phyloP scores from a whole-genome alignment of 352 stramenopile species.

The Halophytophthora batemanensis region DNA sequence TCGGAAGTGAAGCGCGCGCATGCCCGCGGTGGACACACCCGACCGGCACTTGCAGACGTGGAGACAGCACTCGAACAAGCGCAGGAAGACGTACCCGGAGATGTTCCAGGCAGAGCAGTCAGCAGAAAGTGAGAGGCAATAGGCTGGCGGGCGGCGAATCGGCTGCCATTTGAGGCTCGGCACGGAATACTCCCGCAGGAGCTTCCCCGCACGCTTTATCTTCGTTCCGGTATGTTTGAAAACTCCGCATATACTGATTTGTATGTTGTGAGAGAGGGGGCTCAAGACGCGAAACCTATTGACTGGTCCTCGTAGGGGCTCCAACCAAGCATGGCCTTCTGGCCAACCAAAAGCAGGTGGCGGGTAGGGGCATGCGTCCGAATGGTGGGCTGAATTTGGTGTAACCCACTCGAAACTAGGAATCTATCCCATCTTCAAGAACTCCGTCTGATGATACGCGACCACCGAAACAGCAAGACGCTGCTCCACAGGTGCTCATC shows the following conservation, averaged over 20 bases:
- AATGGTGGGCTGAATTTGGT: not conserved
- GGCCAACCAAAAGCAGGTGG: constrained; percentile 39
- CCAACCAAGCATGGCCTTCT: constrained; percentile 16
- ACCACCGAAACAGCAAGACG: not conserved
- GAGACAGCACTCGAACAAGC: not conserved
- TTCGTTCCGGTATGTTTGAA: not conserved
- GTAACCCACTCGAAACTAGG: not conserved
- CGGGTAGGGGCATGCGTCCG: too few species aligned
- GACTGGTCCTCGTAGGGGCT: constrained; percentile 13
- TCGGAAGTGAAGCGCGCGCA: too few species aligned
- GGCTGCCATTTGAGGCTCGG: not conserved
- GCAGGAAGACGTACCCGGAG: constrained; percentile 47
- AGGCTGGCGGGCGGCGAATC: not conserved
- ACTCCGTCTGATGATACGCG: not conserved
- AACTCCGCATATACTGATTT: constrained; percentile 9
- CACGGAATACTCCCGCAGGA: constrained; percentile 10
- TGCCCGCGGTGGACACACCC: too few species aligned
- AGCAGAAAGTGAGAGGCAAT: constrained; percentile 84
- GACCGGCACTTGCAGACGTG: not conserved
- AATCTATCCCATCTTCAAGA: too few species aligned
- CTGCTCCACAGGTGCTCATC: too few species aligned
- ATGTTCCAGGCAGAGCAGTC: constrained; percentile 89
- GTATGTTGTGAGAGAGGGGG: not conserved
- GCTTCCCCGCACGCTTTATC: constrained; percentile 6
- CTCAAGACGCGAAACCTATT: constrained; percentile 8